Base-by-base conservation (phyloP, 2,329 filamentous ascomycete species). In the Orbilia blumenaviensis region DNA sequence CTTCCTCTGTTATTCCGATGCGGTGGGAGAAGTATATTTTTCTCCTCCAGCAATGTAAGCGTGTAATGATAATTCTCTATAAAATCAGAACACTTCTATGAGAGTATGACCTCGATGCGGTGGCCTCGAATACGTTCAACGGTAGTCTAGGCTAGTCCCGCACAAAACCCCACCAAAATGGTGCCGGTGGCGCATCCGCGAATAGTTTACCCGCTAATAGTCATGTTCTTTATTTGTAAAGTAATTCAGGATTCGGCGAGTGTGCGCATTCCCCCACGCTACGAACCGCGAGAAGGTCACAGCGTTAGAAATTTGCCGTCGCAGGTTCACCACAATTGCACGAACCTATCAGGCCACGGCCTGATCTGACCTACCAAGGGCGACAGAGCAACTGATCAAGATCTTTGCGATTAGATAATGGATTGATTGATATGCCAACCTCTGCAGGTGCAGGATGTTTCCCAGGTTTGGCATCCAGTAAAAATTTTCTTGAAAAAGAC, bases 391-490 rank as follows among this genome's bases (percentile, higher is more conserved):
- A 25, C 18, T 61, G 42, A 61, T 50, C 32, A 61, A 61, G 29
- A 61, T 61, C 52, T 38, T 56, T 56, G 52, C 52, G 66, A 61
- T 69, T 69, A 61, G 52, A 69, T 69, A 69, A 69, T n/a, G n/a
- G n/a, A n/a, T 69, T 38, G 52, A 67, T 61, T 69, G 66, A 52
- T 61, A 42, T n/a, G n/a, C n/a, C 16, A 16, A 52, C 41, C 12
- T 32, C 52, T 25, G 41, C 18, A 18, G 41, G 14, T 18, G 21
- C 9, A 5, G 2, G 8, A 38, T 25, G 29, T 27, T 36, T 44
- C 27, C 32, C 25, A 60, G 41, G 21, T 50, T 60, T 48, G 64
- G 66, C 66, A 69, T 42, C 16, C 9, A 25, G 34, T 14, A 69
- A 69, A 69, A 27, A 27, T 67, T 68, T 68, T n/a, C 25, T 52